Evolutionary conservation across 805 yeast species (phyloP), one percentile per base, ranked within the genome.

Genomic region (Tetrapisispora pingtungensis): DNA sequence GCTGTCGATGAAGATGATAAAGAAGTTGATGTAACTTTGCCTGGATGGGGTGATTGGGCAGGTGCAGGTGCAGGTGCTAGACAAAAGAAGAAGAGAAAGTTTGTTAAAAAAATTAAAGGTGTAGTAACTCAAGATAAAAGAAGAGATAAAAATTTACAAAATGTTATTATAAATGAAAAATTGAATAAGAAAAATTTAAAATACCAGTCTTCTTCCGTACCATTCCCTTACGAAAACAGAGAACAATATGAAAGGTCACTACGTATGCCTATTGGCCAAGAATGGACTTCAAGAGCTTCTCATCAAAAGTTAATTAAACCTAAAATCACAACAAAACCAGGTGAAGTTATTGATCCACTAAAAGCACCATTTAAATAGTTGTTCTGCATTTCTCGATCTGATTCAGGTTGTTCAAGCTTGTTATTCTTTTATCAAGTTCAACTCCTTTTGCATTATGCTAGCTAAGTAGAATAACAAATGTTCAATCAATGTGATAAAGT

Each of bases 11-110:
- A 90, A 62, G 97, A 79, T 46, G 97, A 90, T 64, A 74, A 86
- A 58, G 88, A 81, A 56, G 81, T 83, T 46, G 96, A 89, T 59
- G 67, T 83, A 40, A 82, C 95, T 0, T 66, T 89, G 42, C 97
- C 97, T 3, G 98, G 98, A 1, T 93, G 97, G 97, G 97, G 97
- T 40, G 84, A 83, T 36, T 93, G 98, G 98, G 84, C 90, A 10
- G 72, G 73, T 18, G 59, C 66, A 10, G 70, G 72, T 19, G 59
- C 65, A 13, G 70, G 72, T 19, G 59, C 65, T 14, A 65, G 60
- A 49, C 60, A 68, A 61, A 48, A 73, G 36, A 61, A 74, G 58
- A 78, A 76, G 60, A 75, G 77, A 59, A 82, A 79, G 60, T 71
- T 83, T 45, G 71, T 81, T 31, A 78, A 83, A 54, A 84, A 78